A percentile compares a stretch with the other conserved stretches of the same genome.
phyloP scores from a whole-genome alignment of 2,329 filamentous ascomycete genomes.

The Beauveria asiatica region DNA sequence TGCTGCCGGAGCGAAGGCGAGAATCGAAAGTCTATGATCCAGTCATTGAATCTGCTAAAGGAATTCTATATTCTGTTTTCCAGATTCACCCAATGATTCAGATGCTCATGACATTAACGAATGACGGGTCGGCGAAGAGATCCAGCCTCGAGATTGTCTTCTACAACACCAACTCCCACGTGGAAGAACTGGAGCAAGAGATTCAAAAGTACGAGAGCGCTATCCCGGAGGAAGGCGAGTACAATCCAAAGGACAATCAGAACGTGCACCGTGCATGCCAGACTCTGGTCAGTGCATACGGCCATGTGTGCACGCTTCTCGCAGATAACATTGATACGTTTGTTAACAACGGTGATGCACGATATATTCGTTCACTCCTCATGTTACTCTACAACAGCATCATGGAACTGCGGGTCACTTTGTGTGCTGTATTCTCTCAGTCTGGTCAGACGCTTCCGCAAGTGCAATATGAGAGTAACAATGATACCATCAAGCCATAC shows the following conservation, averaged over 20 bases:
- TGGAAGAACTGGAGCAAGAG: constrained; percentile 56
- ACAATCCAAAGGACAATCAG: constrained; percentile 48
- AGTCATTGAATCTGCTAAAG: constrained; percentile 56
- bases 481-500: constrained; percentile 42
- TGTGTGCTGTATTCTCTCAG: constrained; percentile 26
- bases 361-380: constrained; percentile 57
- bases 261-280: constrained; percentile 56
- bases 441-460: constrained; percentile 14
- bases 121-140: constrained; percentile 50
- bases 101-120: constrained; percentile 53
- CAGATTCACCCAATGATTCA: constrained; percentile 62
- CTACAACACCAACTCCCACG: constrained; percentile 58
- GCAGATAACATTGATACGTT: constrained; percentile 55
- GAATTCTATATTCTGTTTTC: constrained; percentile 58
- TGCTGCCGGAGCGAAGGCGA: constrained; percentile 53
- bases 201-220: constrained; percentile 52
- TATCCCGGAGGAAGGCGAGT: constrained; percentile 35
- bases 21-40: constrained; percentile 54
- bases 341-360: constrained; percentile 55
- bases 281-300: constrained; percentile 56
- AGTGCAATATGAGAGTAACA: constrained; percentile 19
- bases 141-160: constrained; percentile 60
- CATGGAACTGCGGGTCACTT: constrained; percentile 54
- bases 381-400: constrained; percentile 59
- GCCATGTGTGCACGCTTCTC: constrained; percentile 54